A percentile compares a stretch with the other conserved stretches of the same genome.
Conservation (phyloP, 1,284 basidiomycete genomes). For the Pseudozyma pruni region DNA sequence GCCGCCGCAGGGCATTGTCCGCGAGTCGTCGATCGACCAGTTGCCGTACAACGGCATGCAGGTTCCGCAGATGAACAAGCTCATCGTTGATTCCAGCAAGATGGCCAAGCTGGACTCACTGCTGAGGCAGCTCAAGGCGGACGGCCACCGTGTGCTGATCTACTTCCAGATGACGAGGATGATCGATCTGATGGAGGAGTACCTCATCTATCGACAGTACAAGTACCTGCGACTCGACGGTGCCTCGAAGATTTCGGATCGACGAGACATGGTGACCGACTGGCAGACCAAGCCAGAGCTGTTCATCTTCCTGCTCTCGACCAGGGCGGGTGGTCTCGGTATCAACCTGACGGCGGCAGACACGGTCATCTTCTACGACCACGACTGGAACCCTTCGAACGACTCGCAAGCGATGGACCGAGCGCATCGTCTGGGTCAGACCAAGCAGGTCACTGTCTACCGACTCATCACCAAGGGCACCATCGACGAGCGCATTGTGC, state of each 20-base stretch:
- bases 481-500: conserved; percentile 97
- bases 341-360: conserved; percentile 95
- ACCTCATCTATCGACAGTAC: conserved; percentile 96
- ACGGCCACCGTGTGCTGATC: conserved; percentile 91
- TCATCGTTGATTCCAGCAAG: conserved; percentile 97
- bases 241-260: conserved; percentile 91
- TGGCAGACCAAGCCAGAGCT: conserved; percentile 91
- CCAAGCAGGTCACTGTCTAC: conserved; percentile 98
- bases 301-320: conserved; percentile 77
- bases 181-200: conserved; percentile 99
- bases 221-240: conserved; percentile 97
- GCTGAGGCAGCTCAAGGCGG: conserved; percentile 89
- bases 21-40: conserved; percentile 78
- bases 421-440: conserved; percentile 97
- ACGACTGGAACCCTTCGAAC: conserved; percentile 95
- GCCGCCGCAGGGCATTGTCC: conserved; percentile 77
- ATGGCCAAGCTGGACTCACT: conserved; percentile 88
- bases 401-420: conserved; percentile 99
- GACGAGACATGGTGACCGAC: conserved; percentile 98
- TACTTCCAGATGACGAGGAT: conserved; percentile 99
- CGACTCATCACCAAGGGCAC: conserved; percentile 95
- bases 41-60: conserved; percentile 86
- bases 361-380: conserved; percentile 97
- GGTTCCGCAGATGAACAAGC: conserved; percentile 92
- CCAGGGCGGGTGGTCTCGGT: conserved; percentile 94